Conservation (phyloP, 1,284 basidiomycete genomes). For the Neotropicomus parvogracilis region DNA sequence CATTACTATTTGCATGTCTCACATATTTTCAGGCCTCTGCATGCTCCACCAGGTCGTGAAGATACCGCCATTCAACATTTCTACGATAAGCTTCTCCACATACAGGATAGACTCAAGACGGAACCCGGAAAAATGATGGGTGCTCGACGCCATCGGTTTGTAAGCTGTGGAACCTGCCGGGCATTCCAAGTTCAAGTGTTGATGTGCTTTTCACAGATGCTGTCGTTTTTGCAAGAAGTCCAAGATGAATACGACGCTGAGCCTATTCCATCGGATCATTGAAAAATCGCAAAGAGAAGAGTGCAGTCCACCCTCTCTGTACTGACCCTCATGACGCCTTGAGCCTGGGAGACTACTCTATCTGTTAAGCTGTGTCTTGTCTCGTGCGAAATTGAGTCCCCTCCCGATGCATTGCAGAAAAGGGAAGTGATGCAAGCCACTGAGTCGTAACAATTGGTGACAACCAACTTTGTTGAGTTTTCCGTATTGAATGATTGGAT, state of each 20-base stretch:
- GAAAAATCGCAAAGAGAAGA: background rate
- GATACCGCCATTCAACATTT: conserved; percentile 80
- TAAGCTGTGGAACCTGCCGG: conserved; percentile 38
- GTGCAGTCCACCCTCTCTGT: background rate
- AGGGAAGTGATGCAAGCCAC: no score
- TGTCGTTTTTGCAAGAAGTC: conserved; percentile 51
- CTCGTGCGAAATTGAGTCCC: background rate
- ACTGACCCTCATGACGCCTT: background rate
- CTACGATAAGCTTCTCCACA: conserved; percentile 79
- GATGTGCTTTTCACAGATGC: conserved; percentile 39
- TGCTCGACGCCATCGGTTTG: conserved; percentile 68
- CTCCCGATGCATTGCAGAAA: no score
- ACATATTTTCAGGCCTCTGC: conserved; percentile 51
- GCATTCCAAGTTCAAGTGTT: background rate
- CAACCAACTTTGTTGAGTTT: background rate
- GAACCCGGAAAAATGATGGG: conserved; percentile 65
- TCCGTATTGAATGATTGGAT: background rate
- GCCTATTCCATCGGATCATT: background rate
- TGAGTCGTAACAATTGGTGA: background rate
- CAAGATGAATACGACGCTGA: conserved; percentile 42
- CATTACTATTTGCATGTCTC: conserved; percentile 6
- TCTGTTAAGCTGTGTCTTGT: background rate
- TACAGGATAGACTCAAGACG: conserved; percentile 76
- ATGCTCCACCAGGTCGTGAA: conserved; percentile 52
- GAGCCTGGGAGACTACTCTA: background rate